phyloP scores from a whole-genome alignment of 768 basidiomycete species.

The Hydnum rufescens region DNA sequence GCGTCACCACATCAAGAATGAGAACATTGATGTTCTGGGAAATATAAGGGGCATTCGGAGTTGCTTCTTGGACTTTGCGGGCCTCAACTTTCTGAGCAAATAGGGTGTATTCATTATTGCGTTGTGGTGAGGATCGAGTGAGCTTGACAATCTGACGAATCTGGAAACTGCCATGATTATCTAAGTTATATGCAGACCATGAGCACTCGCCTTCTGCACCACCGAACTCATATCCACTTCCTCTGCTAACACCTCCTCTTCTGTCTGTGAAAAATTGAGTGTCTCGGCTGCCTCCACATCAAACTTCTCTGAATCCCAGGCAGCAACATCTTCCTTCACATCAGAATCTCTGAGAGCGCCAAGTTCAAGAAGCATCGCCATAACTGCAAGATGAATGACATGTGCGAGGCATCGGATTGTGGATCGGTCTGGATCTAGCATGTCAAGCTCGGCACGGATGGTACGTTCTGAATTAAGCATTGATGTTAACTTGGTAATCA shows the following conservation, averaged over 20 bases:
- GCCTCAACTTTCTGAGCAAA: background rate
- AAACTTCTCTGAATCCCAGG: background rate
- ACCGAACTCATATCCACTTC: background rate
- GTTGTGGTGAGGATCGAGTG: background rate
- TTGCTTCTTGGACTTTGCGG: background rate
- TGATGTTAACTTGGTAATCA: background rate
- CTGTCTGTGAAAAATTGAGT: background rate
- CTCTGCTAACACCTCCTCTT: background rate
- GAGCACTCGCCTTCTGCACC: background rate
- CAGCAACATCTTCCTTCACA: background rate
- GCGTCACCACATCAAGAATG: background rate
- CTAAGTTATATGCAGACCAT: background rate
- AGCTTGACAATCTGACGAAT: background rate
- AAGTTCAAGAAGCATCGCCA: background rate
- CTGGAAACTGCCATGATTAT: background rate
- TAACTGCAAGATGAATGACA: conserved; percentile 4
- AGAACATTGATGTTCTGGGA: background rate
- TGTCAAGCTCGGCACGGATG: background rate
- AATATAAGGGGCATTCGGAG: background rate
- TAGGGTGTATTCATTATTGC: background rate
- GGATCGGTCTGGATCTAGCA: background rate
- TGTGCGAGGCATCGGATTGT: background rate
- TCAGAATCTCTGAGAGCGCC: background rate
- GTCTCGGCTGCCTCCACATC: background rate
- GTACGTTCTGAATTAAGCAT: background rate